Evolutionary conservation across 352 stramenopile species (phyloP).

Genomic region (Halophytophthora batemanensis): DNA sequence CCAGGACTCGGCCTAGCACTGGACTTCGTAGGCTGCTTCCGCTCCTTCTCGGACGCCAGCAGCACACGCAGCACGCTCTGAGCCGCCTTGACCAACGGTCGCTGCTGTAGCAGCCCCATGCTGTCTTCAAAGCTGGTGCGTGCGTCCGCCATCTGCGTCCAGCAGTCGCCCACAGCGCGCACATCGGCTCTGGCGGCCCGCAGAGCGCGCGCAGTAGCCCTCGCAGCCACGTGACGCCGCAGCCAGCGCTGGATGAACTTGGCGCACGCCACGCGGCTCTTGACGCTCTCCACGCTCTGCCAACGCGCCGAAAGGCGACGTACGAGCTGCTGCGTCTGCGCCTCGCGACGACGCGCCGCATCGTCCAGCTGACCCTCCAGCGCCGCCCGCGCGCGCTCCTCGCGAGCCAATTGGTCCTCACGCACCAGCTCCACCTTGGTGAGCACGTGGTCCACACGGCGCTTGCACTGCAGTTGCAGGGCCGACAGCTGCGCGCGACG

Average conservation of each 20-base stretch:
- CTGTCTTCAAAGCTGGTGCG: constrained; percentile 46
- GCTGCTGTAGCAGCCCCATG: constrained; percentile 64
- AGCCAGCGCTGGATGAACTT: constrained; percentile 83
- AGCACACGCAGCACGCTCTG: constrained; percentile 55
- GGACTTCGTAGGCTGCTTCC: neutral
- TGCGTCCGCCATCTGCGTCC: constrained; percentile 29
- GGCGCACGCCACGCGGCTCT: constrained; percentile 49
- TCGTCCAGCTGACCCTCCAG: constrained; percentile 50
- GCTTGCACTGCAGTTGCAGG: constrained; percentile 46
- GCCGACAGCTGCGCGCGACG: constrained; percentile 40
- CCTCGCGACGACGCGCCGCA: constrained; percentile 43
- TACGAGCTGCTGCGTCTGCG: constrained; percentile 52
- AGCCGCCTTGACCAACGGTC: constrained; percentile 42
- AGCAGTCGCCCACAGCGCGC: constrained; percentile 38
- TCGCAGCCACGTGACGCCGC: constrained; percentile 41
- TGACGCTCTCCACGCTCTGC: constrained; percentile 69
- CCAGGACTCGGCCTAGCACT: constrained; percentile 5
- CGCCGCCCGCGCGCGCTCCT: constrained; percentile 27
- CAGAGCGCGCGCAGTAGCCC: constrained; percentile 35
- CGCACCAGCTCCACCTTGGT: constrained; percentile 59
- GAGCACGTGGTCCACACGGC: constrained; percentile 36
- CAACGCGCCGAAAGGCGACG: constrained; percentile 48
- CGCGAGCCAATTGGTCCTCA: constrained; percentile 36
- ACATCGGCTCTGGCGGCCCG: constrained; percentile 34
- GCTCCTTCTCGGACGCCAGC: constrained; percentile 18